These are phyloP conservation scores for Ceratocystis destructans DNA, from an alignment of 2,329 filamentous ascomycete genomes.

Conservation along the genomic window DNA sequence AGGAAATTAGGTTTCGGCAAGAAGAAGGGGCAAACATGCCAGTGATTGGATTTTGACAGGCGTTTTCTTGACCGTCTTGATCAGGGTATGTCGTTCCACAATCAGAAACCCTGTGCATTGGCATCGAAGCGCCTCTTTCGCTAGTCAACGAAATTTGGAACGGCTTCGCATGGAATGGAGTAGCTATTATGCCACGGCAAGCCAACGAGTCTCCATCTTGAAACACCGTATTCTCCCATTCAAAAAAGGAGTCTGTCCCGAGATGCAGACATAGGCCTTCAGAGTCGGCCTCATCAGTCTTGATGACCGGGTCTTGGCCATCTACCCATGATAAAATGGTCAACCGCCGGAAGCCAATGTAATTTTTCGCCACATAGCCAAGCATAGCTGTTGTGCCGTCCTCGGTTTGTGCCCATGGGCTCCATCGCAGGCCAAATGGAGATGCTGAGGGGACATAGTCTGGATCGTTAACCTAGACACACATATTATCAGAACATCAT, in stretches of 20 bases:
- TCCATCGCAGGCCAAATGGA: constrained; percentile 40
- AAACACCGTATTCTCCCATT: constrained; percentile 42
- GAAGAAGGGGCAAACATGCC: constrained; percentile 24
- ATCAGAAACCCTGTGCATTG: constrained; percentile 30
- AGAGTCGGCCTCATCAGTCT: constrained; percentile 31
- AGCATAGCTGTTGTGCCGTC: constrained; percentile 29
- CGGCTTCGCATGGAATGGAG: constrained; percentile 35
- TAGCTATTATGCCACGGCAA: constrained; percentile 41
- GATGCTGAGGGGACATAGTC: constrained; percentile 37
- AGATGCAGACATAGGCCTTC: constrained; percentile 38
- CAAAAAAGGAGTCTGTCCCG: constrained; percentile 39
- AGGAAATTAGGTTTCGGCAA: constrained; percentile 21
- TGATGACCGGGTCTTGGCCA: constrained; percentile 28
- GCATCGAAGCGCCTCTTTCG: constrained; percentile 20
- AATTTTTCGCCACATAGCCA: constrained; percentile 37
- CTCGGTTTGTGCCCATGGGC: constrained; percentile 34
- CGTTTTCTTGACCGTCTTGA: constrained; percentile 21
- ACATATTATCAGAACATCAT: neutral
- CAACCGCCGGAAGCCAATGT: constrained; percentile 42
- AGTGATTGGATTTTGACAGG: constrained; percentile 33
- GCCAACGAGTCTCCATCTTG: constrained; percentile 27
- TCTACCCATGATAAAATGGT: constrained; percentile 30
- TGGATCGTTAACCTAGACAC: constrained; percentile 28
- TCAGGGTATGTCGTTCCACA: constrained; percentile 36
- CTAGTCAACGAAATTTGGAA: constrained; percentile 37